Percentiles rank a stretch among this genome's conserved stretches.
Evolutionary conservation across 768 basidiomycete species (phyloP).

Genomic region (Russula earlei): DNA sequence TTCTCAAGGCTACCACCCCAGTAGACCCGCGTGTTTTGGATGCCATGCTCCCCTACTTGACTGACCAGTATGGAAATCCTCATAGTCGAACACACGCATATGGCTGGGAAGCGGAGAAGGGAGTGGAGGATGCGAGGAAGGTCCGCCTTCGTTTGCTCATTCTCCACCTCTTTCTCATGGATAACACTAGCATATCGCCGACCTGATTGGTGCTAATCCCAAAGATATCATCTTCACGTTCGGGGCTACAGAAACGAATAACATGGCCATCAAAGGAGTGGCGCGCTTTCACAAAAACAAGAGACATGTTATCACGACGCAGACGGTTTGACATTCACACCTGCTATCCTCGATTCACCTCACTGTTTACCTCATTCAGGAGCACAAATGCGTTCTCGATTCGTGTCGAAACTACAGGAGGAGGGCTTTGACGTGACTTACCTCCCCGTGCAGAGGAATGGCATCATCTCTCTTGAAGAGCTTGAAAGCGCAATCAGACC

Average conservation of each 20-base stretch:
- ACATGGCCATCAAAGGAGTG: conserved; percentile 95
- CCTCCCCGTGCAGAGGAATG: conserved; percentile 85
- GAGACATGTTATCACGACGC: conserved; percentile 87
- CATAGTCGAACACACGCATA: conserved; percentile 98
- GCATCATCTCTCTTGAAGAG: conserved; percentile 66
- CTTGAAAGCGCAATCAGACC: conserved; percentile 86
- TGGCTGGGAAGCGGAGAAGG: conserved; percentile 97
- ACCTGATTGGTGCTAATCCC: conserved; percentile 84
- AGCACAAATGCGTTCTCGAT: conserved; percentile 98
- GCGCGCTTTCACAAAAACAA: conserved; percentile 92
- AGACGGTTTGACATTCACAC: conserved; percentile 54
- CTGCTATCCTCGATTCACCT: background rate
- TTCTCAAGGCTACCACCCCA: conserved; percentile 85
- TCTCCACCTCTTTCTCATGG: background rate
- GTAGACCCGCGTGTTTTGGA: conserved; percentile 95
- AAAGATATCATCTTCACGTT: conserved; percentile 98
- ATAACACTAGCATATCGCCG: conserved; percentile 66
- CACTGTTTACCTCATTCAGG: conserved; percentile 36
- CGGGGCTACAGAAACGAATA: conserved; percentile 96
- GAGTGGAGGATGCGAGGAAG: conserved; percentile 86
- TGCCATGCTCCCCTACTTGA: conserved; percentile 91
- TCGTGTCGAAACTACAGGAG: conserved; percentile 89
- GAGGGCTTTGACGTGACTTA: conserved; percentile 98
- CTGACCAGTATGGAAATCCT: conserved; percentile 95
- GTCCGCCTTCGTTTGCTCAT: conserved; percentile 29